phyloP scores from a whole-genome alignment of 164 flowering plant genomes.

The Piper longum region DNA sequence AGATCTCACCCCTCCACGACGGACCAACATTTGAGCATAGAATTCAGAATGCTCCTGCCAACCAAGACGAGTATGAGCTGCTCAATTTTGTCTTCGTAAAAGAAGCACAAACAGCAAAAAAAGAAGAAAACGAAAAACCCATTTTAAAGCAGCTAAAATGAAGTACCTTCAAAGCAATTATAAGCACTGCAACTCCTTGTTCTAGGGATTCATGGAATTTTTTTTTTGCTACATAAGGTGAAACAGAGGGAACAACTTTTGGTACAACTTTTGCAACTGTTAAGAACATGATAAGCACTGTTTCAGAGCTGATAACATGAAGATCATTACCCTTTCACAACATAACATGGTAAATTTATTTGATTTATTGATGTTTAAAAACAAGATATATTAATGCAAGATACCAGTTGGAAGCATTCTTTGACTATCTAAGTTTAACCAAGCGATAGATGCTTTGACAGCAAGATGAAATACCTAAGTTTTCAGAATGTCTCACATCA shows the following conservation, averaged over 20 bases:
- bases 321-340: too few relatives aligned
- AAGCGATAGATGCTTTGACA: not conserved
- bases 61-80: not conserved
- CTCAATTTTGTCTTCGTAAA: not conserved
- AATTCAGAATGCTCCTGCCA: slow-evolving; percentile 42
- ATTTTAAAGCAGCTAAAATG: not conserved
- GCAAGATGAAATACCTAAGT: too few relatives aligned
- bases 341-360: too few relatives aligned
- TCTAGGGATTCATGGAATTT: slow-evolving; percentile 22
- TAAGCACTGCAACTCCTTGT: slow-evolving; percentile 26
- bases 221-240: too few relatives aligned
- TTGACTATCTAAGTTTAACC: not conserved
- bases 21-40: slow-evolving; percentile 33
- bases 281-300: not conserved
- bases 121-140: too few relatives aligned
- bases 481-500: slow-evolving; percentile 27
- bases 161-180: slow-evolving; percentile 29
- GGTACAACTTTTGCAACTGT: slow-evolving; percentile 30
- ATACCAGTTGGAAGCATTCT: too few relatives aligned
- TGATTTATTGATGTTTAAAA: not conserved
- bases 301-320: not conserved
- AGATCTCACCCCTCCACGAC: too few relatives aligned
- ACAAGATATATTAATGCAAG: not conserved
- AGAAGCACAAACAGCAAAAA: not conserved
- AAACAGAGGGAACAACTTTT: slow-evolving; percentile 28